These are phyloP conservation scores for Pterocarpus santalinus DNA, from an alignment of 306 rosid species.

Conservation along the genomic window DNA sequence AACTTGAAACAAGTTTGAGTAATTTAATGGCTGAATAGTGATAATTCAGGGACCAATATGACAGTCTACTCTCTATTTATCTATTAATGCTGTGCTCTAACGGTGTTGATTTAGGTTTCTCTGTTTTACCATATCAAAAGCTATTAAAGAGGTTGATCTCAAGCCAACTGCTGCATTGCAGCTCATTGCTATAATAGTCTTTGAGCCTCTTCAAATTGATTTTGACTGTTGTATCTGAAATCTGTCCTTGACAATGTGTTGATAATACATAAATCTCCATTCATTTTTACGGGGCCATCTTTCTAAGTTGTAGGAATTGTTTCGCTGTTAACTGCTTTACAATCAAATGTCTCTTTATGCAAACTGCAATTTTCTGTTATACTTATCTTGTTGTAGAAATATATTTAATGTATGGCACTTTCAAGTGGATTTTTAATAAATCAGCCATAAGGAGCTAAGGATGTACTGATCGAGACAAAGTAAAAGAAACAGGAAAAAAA, in stretches of 20 bases:
- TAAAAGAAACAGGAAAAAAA: conserved; percentile 6
- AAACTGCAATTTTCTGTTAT: conserved; percentile 30
- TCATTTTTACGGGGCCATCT: neutral
- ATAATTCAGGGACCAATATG: neutral
- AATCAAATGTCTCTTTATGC: neutral
- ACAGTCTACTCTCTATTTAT: neutral
- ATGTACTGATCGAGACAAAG: conserved; percentile 12
- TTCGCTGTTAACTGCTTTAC: neutral
- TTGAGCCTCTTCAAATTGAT: conserved; percentile 6
- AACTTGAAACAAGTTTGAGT: neutral
- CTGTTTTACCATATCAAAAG: neutral
- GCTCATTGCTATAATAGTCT: neutral
- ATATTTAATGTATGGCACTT: neutral
- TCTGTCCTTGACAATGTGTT: conserved; percentile 16
- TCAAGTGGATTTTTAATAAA: neutral
- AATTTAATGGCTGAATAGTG: neutral
- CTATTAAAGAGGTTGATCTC: neutral
- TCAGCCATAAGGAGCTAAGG: neutral
- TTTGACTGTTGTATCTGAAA: neutral
- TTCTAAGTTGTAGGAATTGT: conserved; percentile 15
- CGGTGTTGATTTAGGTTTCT: conserved; percentile 3
- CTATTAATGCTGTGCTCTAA: neutral
- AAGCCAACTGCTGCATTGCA: conserved; percentile 1
- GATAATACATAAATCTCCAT: neutral
- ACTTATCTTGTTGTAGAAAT: neutral